Evolutionary conservation across 1,284 basidiomycete species (phyloP).

Genomic region (Tausonia pullulans): DNA sequence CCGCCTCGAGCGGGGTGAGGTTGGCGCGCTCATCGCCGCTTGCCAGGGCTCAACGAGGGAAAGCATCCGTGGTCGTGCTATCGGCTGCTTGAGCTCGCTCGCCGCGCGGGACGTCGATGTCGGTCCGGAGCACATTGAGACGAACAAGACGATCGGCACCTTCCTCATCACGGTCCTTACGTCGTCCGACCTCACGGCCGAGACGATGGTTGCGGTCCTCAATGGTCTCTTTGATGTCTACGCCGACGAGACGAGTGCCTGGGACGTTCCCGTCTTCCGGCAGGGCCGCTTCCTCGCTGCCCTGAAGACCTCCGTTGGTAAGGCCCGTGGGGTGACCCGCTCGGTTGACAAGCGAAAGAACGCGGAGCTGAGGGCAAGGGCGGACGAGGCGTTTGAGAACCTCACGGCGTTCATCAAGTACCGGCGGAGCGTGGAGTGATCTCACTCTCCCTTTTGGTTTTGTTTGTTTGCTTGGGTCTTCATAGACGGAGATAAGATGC

Average conservation of each 20-base stretch:
- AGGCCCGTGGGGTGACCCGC: slow-evolving; percentile 44
- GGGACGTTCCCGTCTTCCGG: slow-evolving; percentile 68
- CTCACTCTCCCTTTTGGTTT: not conserved
- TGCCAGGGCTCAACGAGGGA: slow-evolving; percentile 1
- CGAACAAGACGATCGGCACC: slow-evolving; percentile 58
- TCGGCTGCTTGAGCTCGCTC: slow-evolving; percentile 11
- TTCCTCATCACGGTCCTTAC: slow-evolving; percentile 52
- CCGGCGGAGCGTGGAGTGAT: slow-evolving; percentile 39
- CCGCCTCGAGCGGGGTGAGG: slow-evolving; percentile 5
- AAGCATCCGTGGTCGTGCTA: slow-evolving; percentile 4
- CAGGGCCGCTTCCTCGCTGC: slow-evolving; percentile 44
- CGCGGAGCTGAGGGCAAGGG: slow-evolving; percentile 33
- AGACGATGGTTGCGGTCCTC: slow-evolving; percentile 65
- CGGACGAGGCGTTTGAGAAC: slow-evolving; percentile 55
- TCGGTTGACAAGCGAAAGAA: slow-evolving; percentile 42
- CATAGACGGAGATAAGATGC: no score
- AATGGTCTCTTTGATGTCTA: slow-evolving; percentile 90
- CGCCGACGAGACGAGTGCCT: slow-evolving; percentile 74
- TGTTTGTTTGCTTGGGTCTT: no score
- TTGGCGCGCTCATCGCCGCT: slow-evolving; percentile 5
- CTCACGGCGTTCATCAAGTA: slow-evolving; percentile 81
- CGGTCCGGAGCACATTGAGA: slow-evolving; percentile 47
- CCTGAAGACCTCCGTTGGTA: slow-evolving; percentile 46
- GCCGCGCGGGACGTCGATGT: slow-evolving; percentile 51
- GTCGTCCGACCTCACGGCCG: slow-evolving; percentile 43